Percentiles rank a stretch among this genome's conserved stretches.
phyloP scores from a whole-genome alignment of 2,329 filamentous ascomycete genomes.

The Elsinoe australis region DNA sequence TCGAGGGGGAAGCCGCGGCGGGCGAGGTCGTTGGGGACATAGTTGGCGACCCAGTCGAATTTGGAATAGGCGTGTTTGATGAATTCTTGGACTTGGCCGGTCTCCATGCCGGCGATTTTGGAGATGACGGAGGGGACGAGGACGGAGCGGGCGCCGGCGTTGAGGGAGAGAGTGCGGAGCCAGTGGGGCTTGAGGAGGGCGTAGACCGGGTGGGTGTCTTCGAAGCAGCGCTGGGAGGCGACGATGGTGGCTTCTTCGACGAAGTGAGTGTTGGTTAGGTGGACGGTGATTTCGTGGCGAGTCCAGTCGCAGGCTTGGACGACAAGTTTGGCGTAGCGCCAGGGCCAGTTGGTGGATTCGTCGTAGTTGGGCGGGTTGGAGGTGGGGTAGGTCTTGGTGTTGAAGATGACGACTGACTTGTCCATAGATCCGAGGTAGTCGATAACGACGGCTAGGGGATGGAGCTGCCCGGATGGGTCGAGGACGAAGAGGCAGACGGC shows the following conservation, averaged over 20 bases:
- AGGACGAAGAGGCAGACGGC: constrained; percentile 29
- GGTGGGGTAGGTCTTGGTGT: constrained; percentile 35
- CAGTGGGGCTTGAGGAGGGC: constrained; percentile 42
- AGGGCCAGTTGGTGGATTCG: constrained; percentile 43
- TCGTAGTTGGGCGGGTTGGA: constrained; percentile 18
- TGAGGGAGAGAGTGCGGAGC: constrained; percentile 45
- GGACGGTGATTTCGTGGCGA: constrained; percentile 42
- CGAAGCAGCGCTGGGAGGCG: constrained; percentile 20
- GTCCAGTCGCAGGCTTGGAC: constrained; percentile 44
- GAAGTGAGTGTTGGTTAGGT: constrained; percentile 31
- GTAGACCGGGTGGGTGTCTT: constrained; percentile 37
- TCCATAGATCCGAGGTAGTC: constrained; percentile 41
- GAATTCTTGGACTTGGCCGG: constrained; percentile 33
- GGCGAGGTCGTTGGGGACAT: constrained; percentile 41
- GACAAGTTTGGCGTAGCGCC: constrained; percentile 48
- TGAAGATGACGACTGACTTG: constrained; percentile 45
- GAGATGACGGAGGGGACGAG: constrained; percentile 42
- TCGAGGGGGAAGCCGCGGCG: constrained; percentile 38
- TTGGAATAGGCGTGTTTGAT: constrained; percentile 37
- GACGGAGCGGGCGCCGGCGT: constrained; percentile 39
- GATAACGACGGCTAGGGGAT: constrained; percentile 44
- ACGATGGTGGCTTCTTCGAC: constrained; percentile 23
- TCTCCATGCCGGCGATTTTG: constrained; percentile 37
- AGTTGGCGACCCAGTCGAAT: constrained; percentile 40
- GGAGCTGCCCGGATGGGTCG: constrained; percentile 37